Base-by-base conservation (phyloP, 2,329 filamentous ascomycete species). In the Eutypa lata region DNA sequence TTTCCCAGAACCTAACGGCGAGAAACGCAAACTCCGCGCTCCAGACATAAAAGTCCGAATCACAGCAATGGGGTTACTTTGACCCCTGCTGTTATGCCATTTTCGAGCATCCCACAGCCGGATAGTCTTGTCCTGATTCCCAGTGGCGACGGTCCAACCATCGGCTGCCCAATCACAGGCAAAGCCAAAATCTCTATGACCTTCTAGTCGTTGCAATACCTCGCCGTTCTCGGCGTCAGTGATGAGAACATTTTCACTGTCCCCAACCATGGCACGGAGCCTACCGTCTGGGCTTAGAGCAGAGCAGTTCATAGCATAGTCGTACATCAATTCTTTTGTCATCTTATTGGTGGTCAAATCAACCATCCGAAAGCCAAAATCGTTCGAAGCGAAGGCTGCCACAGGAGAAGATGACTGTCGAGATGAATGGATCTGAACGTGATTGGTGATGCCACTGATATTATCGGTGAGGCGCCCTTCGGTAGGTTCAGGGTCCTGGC, bases 141-240 rank as follows among this genome's bases (percentile, higher is more conserved):
- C 89, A 0, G 89, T 92, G 13, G 89, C 89, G 19, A 92, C 79
- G 13, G 85, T 87, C 73, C 85, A 84, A 31, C 88, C 89, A 65
- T 92, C 86, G 50, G 88, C 84, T 18, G 88, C 86, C 89, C 89
- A 93, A 59, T 87, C 89, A 62, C 87, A 91, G 2, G 89, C 84
- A 62, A 92, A 93, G 2, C 84, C 87, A 59, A 80, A 88, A 63
- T 91, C 88, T 14, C 75, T 76, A 63, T 91, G 88, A 2, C 86
- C 85, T 3, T 73, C 69, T 2, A 92, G 78, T 24, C 73, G 71
- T 59, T 86, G 77, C 57, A 80, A 76, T 51, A 74, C 75, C 54
- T 78, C 72, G 14, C 87, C 84, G 13, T 80, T 84, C 51, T 90
- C 87, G 11, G 88, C 84, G 56, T 89, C 81, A 14, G 83, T 81